These are phyloP conservation scores for Picochlorum costavermella DNA, from an alignment of 139 green algal genomes.

Conservation along the genomic window DNA sequence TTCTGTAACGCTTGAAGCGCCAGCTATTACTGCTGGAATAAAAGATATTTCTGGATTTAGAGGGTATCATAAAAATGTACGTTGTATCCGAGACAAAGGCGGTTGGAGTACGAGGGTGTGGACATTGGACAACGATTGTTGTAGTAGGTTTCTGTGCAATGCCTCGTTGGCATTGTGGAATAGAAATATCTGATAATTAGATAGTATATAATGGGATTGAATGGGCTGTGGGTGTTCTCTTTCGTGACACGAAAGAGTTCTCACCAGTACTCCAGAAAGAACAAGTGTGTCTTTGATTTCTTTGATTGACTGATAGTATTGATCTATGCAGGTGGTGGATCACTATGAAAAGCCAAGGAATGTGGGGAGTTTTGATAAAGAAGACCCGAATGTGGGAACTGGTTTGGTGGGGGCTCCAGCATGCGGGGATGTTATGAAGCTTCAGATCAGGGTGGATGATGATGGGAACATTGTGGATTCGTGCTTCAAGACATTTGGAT, in stretches of 20 bases:
- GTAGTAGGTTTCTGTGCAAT: too few relatives aligned
- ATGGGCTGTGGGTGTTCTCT: too few relatives aligned
- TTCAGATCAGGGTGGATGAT: constrained; percentile 91
- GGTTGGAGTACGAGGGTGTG: too few relatives aligned
- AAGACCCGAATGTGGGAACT: constrained; percentile 80
- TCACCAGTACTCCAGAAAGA: too few relatives aligned
- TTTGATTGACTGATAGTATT: neutral
- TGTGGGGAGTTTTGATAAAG: constrained; percentile 94
- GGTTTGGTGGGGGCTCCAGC: constrained; percentile 82
- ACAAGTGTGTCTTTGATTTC: too few relatives aligned
- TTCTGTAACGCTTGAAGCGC: too few relatives aligned
- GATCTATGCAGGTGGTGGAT: constrained; percentile 76
- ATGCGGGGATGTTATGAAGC: constrained; percentile 99
- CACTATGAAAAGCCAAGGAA: constrained; percentile 97
- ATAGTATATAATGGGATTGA: too few relatives aligned
- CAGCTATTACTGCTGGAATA: too few relatives aligned
- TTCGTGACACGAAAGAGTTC: too few relatives aligned
- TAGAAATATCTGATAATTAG: too few relatives aligned
- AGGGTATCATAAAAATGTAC: constrained; percentile 70
- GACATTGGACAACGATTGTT: too few relatives aligned
- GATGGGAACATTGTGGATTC: constrained; percentile 90
- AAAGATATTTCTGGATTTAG: constrained; percentile 9
- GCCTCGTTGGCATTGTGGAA: too few relatives aligned
- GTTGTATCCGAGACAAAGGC: neutral
- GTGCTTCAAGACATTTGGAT: constrained; percentile 99